Percentiles rank a stretch among this genome's conserved stretches.
These are phyloP conservation scores for Emiliania huxleyi DNA, from an alignment of 78 protist genomes.

Conservation along the genomic window DNA sequence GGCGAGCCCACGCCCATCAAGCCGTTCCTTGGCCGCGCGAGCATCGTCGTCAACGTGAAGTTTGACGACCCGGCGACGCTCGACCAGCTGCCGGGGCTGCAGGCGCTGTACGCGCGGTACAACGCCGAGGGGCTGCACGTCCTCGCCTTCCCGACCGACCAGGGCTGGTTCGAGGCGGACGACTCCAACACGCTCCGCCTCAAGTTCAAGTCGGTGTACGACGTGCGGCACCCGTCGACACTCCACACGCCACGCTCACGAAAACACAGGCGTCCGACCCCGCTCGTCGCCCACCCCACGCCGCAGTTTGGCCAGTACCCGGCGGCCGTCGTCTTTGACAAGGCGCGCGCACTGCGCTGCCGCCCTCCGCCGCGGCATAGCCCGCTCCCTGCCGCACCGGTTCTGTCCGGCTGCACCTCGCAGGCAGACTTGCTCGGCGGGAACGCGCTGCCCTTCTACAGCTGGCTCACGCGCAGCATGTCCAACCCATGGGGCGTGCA, in stretches of 20 bases:
- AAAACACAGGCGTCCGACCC: no score
- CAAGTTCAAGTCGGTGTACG: neutral
- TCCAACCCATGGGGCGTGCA: neutral
- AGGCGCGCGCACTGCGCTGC: no score
- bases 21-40: neutral
- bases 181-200: neutral
- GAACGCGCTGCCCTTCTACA: neutral
- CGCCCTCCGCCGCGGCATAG: no score
- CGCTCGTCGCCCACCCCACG: no score
- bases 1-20: neutral
- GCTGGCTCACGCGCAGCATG: neutral
- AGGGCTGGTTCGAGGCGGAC: constrained; percentile 27
- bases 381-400: no score
- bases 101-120: neutral
- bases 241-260: no score
- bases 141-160: constrained; percentile 12
- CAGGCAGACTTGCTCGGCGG: neutral
- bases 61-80: neutral
- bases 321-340: neutral
- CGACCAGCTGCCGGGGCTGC: neutral
- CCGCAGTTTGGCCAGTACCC: neutral
- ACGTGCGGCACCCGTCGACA: no score
- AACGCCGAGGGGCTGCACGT: neutral
- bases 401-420: no score
- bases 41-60: neutral